Evolutionary conservation across 768 basidiomycete species (phyloP).

Genomic region (Gymnopilus dilepis): DNA sequence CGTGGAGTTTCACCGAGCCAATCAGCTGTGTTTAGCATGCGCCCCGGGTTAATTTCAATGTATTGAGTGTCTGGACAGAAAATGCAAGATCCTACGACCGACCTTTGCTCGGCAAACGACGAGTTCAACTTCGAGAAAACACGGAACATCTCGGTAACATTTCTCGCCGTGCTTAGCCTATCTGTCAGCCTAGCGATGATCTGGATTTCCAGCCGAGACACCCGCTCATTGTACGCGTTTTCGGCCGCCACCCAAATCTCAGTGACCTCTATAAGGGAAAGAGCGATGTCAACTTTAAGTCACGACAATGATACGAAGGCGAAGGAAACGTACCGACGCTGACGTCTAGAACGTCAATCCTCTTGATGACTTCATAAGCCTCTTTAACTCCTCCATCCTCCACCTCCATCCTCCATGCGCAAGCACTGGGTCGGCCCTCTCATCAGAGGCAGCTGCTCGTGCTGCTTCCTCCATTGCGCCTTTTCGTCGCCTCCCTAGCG

Average conservation of each 20-base stretch:
- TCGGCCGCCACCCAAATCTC: conserved; percentile 98
- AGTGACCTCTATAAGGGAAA: conserved; percentile 72
- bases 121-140: conserved; percentile 99
- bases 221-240: conserved; percentile 96
- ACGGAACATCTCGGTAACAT: conserved; percentile 99
- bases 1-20: conserved; percentile 96
- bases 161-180: conserved; percentile 90
- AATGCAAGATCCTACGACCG: background rate
- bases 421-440: conserved; percentile 89
- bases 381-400: conserved; percentile 97
- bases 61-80: too few species aligned
- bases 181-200: conserved; percentile 94
- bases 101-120: conserved; percentile 93
- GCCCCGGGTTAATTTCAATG: too few species aligned
- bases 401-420: conserved; percentile 80
- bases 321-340: conserved; percentile 78
- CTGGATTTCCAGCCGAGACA: conserved; percentile 98
- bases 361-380: conserved; percentile 94
- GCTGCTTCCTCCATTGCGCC: conserved; percentile 94
- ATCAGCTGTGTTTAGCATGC: conserved; percentile 88
- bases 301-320: background rate
- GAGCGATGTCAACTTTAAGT: background rate
- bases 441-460: conserved; percentile 97
- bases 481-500: conserved; percentile 89
- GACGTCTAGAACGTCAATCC: conserved; percentile 95